A percentile compares a stretch with the other conserved stretches of the same genome.
phyloP scores from a whole-genome alignment of 2,329 filamentous ascomycete species.

The Pochonia chlamydosporia region DNA sequence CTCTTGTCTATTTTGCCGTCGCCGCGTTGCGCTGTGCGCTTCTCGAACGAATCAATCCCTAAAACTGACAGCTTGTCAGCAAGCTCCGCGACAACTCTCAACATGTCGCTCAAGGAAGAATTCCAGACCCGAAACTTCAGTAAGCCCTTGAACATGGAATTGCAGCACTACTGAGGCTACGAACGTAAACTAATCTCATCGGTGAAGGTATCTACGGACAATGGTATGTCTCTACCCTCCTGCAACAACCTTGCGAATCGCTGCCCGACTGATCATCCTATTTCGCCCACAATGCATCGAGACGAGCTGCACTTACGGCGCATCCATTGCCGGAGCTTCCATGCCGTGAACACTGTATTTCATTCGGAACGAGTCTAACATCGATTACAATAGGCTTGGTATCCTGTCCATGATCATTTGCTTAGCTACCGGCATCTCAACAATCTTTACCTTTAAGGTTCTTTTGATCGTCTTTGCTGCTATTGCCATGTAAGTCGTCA shows the following conservation, averaged over 20 bases:
- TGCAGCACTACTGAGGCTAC: slow-evolving; percentile 2
- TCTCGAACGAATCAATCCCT: neutral
- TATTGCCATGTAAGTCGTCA: slow-evolving; percentile 44
- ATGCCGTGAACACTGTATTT: neutral
- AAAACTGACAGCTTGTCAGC: neutral
- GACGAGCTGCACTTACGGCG: neutral
- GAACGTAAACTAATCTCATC: slow-evolving; percentile 4
- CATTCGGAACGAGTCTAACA: slow-evolving; percentile 4
- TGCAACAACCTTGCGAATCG: neutral
- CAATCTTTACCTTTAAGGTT: slow-evolving; percentile 52
- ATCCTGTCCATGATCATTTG: slow-evolving; percentile 67
- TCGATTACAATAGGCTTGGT: slow-evolving; percentile 50
- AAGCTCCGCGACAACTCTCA: slow-evolving; percentile 25
- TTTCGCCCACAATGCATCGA: neutral
- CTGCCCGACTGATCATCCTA: neutral
- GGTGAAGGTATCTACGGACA: slow-evolving; percentile 64
- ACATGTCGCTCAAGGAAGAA: slow-evolving; percentile 66
- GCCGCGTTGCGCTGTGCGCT: slow-evolving; percentile 2
- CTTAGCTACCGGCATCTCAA: slow-evolving; percentile 63
- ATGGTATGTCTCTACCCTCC: slow-evolving; percentile 50
- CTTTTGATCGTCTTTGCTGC: slow-evolving; percentile 46
- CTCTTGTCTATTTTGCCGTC: neutral
- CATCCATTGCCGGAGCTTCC: neutral
- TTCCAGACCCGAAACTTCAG: slow-evolving; percentile 71
- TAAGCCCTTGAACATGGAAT: slow-evolving; percentile 34